These are phyloP conservation scores for Yamadazyma diospyri DNA, from an alignment of 1,139 yeast genomes.

Conservation along the genomic window DNA sequence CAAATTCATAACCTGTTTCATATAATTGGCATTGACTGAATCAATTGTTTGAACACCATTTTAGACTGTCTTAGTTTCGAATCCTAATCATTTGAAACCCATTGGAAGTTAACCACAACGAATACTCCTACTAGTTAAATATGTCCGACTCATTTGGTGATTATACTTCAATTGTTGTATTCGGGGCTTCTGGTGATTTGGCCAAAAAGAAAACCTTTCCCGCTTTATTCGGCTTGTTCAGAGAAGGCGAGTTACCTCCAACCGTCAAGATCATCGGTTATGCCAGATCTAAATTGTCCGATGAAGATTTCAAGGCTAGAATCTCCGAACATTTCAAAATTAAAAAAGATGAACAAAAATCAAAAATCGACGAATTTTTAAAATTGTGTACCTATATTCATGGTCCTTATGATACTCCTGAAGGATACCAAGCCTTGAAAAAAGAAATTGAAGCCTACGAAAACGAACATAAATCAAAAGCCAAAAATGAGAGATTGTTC, in stretches of 20 bases:
- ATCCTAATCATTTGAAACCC: too few relatives aligned
- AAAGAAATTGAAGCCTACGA: constrained; percentile 59
- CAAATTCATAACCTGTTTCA: too few relatives aligned
- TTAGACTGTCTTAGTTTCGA: too few relatives aligned
- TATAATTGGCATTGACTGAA: background rate
- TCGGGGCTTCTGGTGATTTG: constrained; percentile 96
- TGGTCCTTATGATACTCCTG: constrained; percentile 78
- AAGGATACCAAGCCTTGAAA: constrained; percentile 62
- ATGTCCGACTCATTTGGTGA: constrained; percentile 45
- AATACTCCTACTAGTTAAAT: too few relatives aligned
- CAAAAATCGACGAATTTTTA: constrained; percentile 62
- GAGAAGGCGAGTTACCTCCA: constrained; percentile 76
- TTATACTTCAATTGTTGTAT: constrained; percentile 73
- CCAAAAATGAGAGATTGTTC: constrained; percentile 69
- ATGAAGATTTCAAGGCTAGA: constrained; percentile 64
- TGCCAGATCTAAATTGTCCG: constrained; percentile 75
- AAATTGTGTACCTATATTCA: constrained; percentile 60
- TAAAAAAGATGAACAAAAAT: constrained; percentile 42
- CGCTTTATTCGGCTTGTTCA: constrained; percentile 65
- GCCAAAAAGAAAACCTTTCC: constrained; percentile 96
- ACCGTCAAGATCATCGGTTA: constrained; percentile 80
- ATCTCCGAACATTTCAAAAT: constrained; percentile 63
- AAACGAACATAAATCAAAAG: constrained; percentile 30
- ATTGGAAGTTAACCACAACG: too few relatives aligned
- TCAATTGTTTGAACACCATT: too few relatives aligned